These are phyloP conservation scores for Trichopus zeylanicus DNA, from an alignment of 116 monocot genomes.

Conservation along the genomic window DNA sequence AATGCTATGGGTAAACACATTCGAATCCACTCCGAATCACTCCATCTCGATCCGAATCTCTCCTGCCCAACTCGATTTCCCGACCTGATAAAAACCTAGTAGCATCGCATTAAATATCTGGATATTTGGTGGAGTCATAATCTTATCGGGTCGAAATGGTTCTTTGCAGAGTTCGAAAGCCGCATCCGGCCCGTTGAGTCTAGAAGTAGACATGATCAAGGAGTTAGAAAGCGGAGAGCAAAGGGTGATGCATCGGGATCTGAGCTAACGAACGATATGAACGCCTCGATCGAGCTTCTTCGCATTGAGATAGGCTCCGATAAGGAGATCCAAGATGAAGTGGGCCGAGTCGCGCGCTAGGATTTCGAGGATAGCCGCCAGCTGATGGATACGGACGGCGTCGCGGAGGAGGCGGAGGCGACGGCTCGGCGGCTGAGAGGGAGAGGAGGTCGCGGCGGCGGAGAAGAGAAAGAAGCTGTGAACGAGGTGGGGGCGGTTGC, in stretches of 20 bases:
- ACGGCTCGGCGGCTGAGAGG: conserved; percentile 39
- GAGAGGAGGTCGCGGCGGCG: conserved; percentile 23
- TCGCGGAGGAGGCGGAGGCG: conserved; percentile 40
- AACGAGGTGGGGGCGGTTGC: conserved; percentile 47
- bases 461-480: conserved; percentile 48
- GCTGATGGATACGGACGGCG: conserved; percentile 27
- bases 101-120: conserved; percentile 53
- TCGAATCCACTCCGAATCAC: conserved; percentile 24
- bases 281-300: conserved; percentile 30
- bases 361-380: conserved; percentile 17
- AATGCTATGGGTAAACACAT: conserved; percentile 47
- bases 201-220: conserved; percentile 25
- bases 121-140: conserved; percentile 18
- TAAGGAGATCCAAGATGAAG: conserved; percentile 66
- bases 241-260: conserved; percentile 20
- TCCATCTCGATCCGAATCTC: conserved; percentile 40
- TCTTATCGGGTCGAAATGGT: conserved; percentile 7
- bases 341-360: conserved; percentile 63
- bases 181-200: conserved; percentile 19
- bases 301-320: conserved; percentile 40
- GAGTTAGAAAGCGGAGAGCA: conserved; percentile 28
- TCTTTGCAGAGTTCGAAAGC: conserved; percentile 41
- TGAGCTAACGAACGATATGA: conserved; percentile 23
- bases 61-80: conserved; percentile 12
- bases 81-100: conserved; percentile 40